These are phyloP conservation scores for Lactarius sanguifluus DNA, from an alignment of 768 basidiomycete species.

Conservation along the genomic window DNA sequence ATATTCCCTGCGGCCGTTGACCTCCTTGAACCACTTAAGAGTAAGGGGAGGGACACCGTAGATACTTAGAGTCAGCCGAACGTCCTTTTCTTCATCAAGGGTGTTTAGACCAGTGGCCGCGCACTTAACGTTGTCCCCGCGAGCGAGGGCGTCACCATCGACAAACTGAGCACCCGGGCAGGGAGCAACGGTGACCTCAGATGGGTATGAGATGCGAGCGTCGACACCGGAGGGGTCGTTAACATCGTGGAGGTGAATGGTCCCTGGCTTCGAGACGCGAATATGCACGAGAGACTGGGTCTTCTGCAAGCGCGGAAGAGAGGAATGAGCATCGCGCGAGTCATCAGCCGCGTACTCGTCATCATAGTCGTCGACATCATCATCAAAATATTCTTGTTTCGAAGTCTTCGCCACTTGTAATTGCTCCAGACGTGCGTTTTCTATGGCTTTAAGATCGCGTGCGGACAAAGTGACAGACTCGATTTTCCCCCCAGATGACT, in stretches of 20 bases:
- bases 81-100: constrained; percentile 56
- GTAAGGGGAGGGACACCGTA: constrained; percentile 75
- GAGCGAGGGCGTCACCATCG: constrained; percentile 42
- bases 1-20: constrained; percentile 63
- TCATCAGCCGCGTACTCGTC: constrained; percentile 39
- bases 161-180: constrained; percentile 78
- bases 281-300: constrained; percentile 77
- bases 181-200: constrained; percentile 71
- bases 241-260: constrained; percentile 71
- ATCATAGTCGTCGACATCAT: constrained; percentile 74
- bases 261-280: constrained; percentile 68
- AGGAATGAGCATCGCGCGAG: constrained; percentile 33
- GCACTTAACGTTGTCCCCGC: constrained; percentile 56
- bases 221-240: constrained; percentile 67
- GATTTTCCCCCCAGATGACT: constrained; percentile 37
- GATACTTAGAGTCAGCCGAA: constrained; percentile 62
- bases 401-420: constrained; percentile 44
- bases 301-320: constrained; percentile 55
- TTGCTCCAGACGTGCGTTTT: constrained; percentile 54
- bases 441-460: constrained; percentile 68
- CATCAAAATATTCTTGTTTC: constrained; percentile 50
- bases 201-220: constrained; percentile 65
- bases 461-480: constrained; percentile 38
- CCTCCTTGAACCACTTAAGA: constrained; percentile 71
- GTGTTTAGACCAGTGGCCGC: constrained; percentile 37